Evolutionary conservation across 2,329 filamentous ascomycete genomes (phyloP), one percentile per base, ranked within the genome.

Genomic region (Aspergillus neotritici): DNA sequence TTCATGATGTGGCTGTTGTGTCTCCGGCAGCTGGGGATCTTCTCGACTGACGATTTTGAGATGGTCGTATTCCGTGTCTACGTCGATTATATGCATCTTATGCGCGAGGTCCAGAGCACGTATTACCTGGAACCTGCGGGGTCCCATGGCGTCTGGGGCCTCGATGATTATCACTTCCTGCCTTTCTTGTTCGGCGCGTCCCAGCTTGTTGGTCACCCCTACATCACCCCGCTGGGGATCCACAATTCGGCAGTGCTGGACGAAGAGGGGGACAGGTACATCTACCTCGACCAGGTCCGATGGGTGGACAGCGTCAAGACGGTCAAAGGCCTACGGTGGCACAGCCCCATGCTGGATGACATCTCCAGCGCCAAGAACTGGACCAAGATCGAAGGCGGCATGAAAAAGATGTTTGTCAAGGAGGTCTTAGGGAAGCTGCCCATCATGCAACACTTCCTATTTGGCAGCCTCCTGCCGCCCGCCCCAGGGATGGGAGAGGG

Each of bases 371-470:
- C 91, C 12, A 90, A 87, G 64, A 86, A 77, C 31, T 98, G 93
- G 93, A 72, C 68, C 52, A 98, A 98, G 73, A 86, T 98, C 38
- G 90, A 97, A 64, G 84, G 77, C 17, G 93, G 93, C 5, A 97
- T 98, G 94, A 79, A 87, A 48, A 86, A 88, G 54, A 98, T 98
- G 94, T 97, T 97, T 61, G 77, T 91, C 40, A 86, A 84, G 32
- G 93, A 98, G 67, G 91, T 98, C 1, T 68, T 98, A 40, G 83
- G 86, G 28, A 98, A 98, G 67, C 65, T 98, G 43, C 93, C 93
- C 1, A 91, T 98, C 34, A 97, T 97, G 89, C 93, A 98, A 69
- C 94, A 98, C 65, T 98, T 98, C 57, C 62, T 98, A 42, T 98
- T 98, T 60, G 93, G 93, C 1, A 84, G 82, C 7, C 67, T 98